A percentile compares a stretch with the other conserved stretches of the same genome.
phyloP scores from a whole-genome alignment of 208 protist species.

The Herpetomonas samuelpessoai region DNA sequence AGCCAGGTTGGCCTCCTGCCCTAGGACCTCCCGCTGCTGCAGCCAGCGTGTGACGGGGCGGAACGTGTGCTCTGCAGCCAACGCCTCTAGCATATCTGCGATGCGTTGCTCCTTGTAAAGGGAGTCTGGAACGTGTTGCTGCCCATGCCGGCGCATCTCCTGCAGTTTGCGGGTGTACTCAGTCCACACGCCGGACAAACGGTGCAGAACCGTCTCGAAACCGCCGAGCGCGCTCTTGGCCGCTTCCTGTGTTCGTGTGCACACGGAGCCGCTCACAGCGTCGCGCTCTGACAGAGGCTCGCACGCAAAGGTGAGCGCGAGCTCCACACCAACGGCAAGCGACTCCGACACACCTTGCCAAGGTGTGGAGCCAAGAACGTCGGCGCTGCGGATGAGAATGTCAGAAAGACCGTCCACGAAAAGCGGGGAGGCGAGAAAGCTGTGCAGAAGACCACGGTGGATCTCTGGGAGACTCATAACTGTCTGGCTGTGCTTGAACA shows the following conservation, averaged over 20 bases:
- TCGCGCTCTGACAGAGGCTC: not conserved
- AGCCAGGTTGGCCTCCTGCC: too few relatives aligned
- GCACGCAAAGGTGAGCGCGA: slow-evolving; percentile 16
- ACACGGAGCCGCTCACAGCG: not conserved
- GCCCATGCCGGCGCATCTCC: slow-evolving; percentile 10
- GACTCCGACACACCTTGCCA: slow-evolving; percentile 23
- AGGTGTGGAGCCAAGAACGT: slow-evolving; percentile 25
- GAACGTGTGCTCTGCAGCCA: slow-evolving; percentile 17
- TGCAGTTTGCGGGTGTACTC: slow-evolving; percentile 13
- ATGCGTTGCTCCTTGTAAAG: not conserved
- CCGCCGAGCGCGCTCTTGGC: slow-evolving; percentile 11
- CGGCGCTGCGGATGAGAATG: slow-evolving; percentile 23
- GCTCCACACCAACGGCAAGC: slow-evolving; percentile 16
- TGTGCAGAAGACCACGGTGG: slow-evolving; percentile 31
- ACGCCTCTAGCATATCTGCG: slow-evolving; percentile 18
- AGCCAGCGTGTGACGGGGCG: slow-evolving; percentile 25
- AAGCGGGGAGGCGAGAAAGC: slow-evolving; percentile 69
- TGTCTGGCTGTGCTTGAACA: slow-evolving; percentile 42
- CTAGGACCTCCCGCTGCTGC: too few relatives aligned
- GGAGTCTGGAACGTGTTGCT: slow-evolving; percentile 15
- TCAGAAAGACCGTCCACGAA: slow-evolving; percentile 65
- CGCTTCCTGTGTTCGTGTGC: slow-evolving; percentile 1
- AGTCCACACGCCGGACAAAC: slow-evolving; percentile 46
- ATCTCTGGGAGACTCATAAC: slow-evolving; percentile 52
- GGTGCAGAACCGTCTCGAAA: slow-evolving; percentile 45